phyloP scores from a whole-genome alignment of 345 rosid species.

The Pugionium cornutum region DNA sequence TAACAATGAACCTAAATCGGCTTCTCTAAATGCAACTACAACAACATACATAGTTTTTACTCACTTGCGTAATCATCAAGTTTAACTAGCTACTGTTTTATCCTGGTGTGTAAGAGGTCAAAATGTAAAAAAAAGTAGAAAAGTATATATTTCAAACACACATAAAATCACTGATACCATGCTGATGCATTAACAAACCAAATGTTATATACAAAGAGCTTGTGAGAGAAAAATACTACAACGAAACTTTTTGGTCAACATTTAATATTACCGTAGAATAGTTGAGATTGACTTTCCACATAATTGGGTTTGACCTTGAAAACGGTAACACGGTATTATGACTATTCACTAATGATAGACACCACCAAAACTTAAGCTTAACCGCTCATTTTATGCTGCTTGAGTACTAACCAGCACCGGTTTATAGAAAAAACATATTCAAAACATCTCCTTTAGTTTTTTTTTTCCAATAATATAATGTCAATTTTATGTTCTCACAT shows the following conservation, averaged over 20 bases:
- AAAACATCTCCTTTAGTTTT: neutral
- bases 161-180: neutral
- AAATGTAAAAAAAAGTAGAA: no score
- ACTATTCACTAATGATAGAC: conserved; percentile 22
- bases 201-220: conserved; percentile 1
- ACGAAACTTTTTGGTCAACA: conserved; percentile 16
- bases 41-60: conserved; percentile 3
- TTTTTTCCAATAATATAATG: neutral
- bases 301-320: conserved; percentile 10
- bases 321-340: neutral
- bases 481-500: conserved; percentile 2
- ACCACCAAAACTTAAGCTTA: conserved; percentile 16
- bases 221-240: neutral
- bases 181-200: conserved; percentile 7
- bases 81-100: conserved; percentile 15
- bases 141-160: neutral
- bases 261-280: conserved; percentile 30
- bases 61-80: conserved; percentile 10
- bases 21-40: neutral
- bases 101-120: neutral
- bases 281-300: conserved; percentile 17
- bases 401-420: conserved; percentile 12
- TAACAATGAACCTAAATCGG: neutral
- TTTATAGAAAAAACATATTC: neutral
- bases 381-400: neutral